Conservation (phyloP, 2,329 filamentous ascomycete genomes). For the Ophiostoma himal-ulmi region DNA sequence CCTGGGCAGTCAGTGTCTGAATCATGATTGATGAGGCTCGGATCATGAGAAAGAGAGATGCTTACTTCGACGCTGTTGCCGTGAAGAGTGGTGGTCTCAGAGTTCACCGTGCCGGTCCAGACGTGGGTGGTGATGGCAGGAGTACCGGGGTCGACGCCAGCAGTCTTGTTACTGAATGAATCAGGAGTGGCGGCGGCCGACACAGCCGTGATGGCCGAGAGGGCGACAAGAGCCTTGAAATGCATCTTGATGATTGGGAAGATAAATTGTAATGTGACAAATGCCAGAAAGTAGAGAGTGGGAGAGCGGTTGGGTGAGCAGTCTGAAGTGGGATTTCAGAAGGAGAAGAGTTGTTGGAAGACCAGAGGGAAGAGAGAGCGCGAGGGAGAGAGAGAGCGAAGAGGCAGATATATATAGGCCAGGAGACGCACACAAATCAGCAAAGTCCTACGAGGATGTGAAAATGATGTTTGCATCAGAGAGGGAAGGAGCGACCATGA, state of each 20-base stretch:
- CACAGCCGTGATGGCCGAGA: not conserved
- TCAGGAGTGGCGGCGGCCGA: not conserved
- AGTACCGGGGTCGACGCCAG: not conserved
- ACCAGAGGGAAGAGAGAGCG: not conserved
- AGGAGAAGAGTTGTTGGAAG: not conserved
- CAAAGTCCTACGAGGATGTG: not conserved
- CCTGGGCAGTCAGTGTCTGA: not conserved
- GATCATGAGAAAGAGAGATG: not conserved
- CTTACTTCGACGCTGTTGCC: conserved; percentile 14
- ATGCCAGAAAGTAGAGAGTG: too few relatives aligned
- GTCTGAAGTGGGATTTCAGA: not conserved
- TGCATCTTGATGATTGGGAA: not conserved
- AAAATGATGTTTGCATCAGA: not conserved
- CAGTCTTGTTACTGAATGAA: not conserved
- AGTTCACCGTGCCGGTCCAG: conserved; percentile 9
- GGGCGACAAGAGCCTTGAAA: not conserved
- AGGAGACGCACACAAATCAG: not conserved
- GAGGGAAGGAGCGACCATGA: not conserved
- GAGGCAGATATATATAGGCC: not conserved
- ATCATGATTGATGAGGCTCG: not conserved
- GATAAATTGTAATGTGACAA: not conserved
- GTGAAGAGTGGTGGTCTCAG: not conserved
- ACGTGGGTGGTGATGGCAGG: conserved; percentile 10
- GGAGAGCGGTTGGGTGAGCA: not conserved
- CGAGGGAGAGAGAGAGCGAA: not conserved